These are phyloP conservation scores for Mycosphaerelloides madeirae DNA, from an alignment of 2,329 filamentous ascomycete species.

Conservation along the genomic window DNA sequence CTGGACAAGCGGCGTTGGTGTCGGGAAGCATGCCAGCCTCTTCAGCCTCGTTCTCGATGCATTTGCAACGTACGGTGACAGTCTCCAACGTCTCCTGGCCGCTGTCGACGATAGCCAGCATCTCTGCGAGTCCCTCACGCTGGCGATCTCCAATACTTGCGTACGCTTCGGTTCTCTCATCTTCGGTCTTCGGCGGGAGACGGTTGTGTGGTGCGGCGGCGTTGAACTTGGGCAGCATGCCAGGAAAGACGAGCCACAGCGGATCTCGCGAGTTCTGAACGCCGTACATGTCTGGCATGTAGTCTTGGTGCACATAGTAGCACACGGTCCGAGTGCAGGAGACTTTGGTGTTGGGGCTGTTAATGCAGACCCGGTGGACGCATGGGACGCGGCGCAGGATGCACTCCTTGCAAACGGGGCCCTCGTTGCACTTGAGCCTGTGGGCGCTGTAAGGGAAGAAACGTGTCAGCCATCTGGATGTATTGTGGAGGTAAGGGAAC, in stretches of 20 bases:
- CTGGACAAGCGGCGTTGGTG: no score
- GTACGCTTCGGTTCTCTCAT: slow-evolving; percentile 7
- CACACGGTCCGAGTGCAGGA: slow-evolving; percentile 16
- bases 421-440: slow-evolving; percentile 19
- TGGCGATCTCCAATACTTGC: slow-evolving; percentile 7
- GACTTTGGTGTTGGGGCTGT: slow-evolving; percentile 11
- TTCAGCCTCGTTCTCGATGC: slow-evolving; percentile 6
- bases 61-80: slow-evolving; percentile 1
- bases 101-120: slow-evolving; percentile 4
- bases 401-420: slow-evolving; percentile 18
- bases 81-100: slow-evolving; percentile 14
- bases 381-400: slow-evolving; percentile 15
- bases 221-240: slow-evolving; percentile 14
- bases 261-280: slow-evolving; percentile 12
- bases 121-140: slow-evolving; percentile 1
- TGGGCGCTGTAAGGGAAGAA: slow-evolving; percentile 11
- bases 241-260: slow-evolving; percentile 16
- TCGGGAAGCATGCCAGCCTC: slow-evolving; percentile 6
- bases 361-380: slow-evolving; percentile 15
- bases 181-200: slow-evolving; percentile 4
- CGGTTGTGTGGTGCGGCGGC: slow-evolving; percentile 11
- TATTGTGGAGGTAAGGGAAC: not conserved
- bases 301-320: slow-evolving; percentile 19
- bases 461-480: not conserved
- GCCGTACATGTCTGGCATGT: slow-evolving; percentile 18